Evolutionary conservation across 148 eudicot genomes (phyloP).

Genomic region (Dianthus caryophyllus): DNA sequence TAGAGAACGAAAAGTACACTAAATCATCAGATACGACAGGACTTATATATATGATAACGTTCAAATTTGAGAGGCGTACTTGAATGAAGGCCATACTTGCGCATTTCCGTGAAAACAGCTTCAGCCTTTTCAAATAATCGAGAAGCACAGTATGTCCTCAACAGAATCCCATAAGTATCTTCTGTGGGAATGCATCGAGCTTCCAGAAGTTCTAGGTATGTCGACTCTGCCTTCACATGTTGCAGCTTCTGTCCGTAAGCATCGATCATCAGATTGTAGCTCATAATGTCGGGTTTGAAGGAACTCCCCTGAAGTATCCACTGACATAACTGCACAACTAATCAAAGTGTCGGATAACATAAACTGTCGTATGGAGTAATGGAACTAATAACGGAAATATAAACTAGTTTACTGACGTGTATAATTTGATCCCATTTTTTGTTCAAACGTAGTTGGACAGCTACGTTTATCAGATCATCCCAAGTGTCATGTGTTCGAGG

Average conservation of each 20-base stretch:
- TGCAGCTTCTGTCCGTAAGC: constrained; percentile 67
- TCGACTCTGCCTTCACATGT: constrained; percentile 54
- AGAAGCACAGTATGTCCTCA: constrained; percentile 66
- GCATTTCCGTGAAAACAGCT: constrained; percentile 69
- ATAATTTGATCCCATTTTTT: constrained; percentile 67
- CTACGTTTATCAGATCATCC: constrained; percentile 68
- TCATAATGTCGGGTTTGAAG: constrained; percentile 61
- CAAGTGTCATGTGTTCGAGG: constrained; percentile 64
- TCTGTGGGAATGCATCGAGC: constrained; percentile 75
- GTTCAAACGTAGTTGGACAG: constrained; percentile 68
- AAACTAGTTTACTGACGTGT: constrained; percentile 32
- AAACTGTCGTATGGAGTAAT: background rate
- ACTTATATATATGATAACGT: no score
- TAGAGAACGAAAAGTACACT: background rate
- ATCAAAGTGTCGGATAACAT: no score
- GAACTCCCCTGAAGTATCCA: constrained; percentile 71
- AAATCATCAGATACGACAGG: no score
- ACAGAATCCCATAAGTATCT: constrained; percentile 79
- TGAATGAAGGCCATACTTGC: constrained; percentile 46
- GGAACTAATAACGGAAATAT: background rate
- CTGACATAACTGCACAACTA: constrained; percentile 56
- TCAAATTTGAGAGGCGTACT: constrained; percentile 37
- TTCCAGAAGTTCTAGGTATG: constrained; percentile 60
- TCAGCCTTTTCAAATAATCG: constrained; percentile 63
- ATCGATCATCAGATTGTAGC: constrained; percentile 78